phyloP scores from a whole-genome alignment of 1,284 basidiomycete genomes.

The Coriolopsis trogii region DNA sequence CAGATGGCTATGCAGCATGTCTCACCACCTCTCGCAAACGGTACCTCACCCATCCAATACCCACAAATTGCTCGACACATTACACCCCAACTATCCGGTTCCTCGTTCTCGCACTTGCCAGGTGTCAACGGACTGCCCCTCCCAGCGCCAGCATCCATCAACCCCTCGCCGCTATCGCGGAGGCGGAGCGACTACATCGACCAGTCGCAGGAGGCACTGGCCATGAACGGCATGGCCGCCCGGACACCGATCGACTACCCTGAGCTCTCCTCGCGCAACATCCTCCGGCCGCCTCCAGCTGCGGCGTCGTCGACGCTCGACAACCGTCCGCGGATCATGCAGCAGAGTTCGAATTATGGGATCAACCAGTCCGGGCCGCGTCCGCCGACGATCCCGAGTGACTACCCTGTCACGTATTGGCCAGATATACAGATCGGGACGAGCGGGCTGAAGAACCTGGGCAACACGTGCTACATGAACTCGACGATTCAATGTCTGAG shows the following conservation, averaged over 20 bases:
- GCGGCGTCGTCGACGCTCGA: slow-evolving; percentile 70
- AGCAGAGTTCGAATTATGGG: slow-evolving; percentile 33
- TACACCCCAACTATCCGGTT: slow-evolving; percentile 39
- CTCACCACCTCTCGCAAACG: slow-evolving; percentile 36
- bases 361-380: slow-evolving; percentile 37
- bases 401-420: slow-evolving; percentile 83
- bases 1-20: slow-evolving; percentile 36
- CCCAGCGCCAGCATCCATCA: slow-evolving; percentile 80
- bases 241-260: slow-evolving; percentile 81
- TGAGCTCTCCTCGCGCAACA: slow-evolving; percentile 59
- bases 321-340: slow-evolving; percentile 53
- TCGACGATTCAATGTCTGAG: slow-evolving; percentile 95
- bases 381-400: slow-evolving; percentile 66
- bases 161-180: slow-evolving; percentile 68
- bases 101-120: slow-evolving; percentile 39
- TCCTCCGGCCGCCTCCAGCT: slow-evolving; percentile 77
- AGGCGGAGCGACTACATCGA: slow-evolving; percentile 82
- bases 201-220: slow-evolving; percentile 73
- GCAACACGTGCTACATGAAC: slow-evolving; percentile 99
- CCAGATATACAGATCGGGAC: slow-evolving; percentile 76
- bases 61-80: slow-evolving; percentile 42
- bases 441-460: slow-evolving; percentile 92
- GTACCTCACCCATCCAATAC: slow-evolving; percentile 46
- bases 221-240: slow-evolving; percentile 53
- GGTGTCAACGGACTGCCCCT: slow-evolving; percentile 48